phyloP scores from a whole-genome alignment of 2,329 filamentous ascomycete genomes.

The Fusarium falciforme region DNA sequence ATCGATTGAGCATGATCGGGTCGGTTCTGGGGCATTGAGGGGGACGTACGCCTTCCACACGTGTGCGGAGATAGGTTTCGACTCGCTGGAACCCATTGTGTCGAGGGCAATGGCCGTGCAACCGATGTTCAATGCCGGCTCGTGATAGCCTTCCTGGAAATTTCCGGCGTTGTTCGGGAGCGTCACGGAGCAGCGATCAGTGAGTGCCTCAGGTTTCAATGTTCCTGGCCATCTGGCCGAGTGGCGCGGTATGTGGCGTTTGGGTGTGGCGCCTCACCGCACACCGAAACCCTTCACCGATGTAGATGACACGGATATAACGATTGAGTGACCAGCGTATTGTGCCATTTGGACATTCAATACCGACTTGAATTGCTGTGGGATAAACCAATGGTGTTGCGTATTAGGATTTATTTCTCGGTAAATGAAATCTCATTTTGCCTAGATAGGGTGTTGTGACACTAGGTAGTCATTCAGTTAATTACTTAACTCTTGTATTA shows the following conservation, averaged over 20 bases:
- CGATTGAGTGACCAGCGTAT: not conserved
- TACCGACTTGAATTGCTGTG: not conserved
- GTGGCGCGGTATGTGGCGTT: slow-evolving; percentile 32
- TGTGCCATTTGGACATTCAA: not conserved
- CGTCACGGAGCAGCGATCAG: slow-evolving; percentile 43
- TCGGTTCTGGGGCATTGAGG: not conserved
- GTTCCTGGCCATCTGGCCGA: not conserved
- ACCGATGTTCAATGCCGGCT: slow-evolving; percentile 44
- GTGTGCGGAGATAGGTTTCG: slow-evolving; percentile 60
- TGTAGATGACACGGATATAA: not conserved
- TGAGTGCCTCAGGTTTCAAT: slow-evolving; percentile 49
- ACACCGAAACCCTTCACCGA: not conserved
- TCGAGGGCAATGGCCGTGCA: slow-evolving; percentile 52
- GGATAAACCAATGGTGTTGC: not conserved
- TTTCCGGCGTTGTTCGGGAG: slow-evolving; percentile 51
- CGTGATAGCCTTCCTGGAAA: slow-evolving; percentile 48
- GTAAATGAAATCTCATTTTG: not conserved
- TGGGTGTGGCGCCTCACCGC: slow-evolving; percentile 21
- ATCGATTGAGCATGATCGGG: not conserved
- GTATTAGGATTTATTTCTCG: not conserved
- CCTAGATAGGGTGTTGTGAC: not conserved
- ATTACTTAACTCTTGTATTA: not conserved
- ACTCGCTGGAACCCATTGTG: slow-evolving; percentile 68
- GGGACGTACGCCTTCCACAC: slow-evolving; percentile 67
- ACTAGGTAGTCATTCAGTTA: not conserved